A percentile compares a stretch with the other conserved stretches of the same genome.
These are phyloP conservation scores for Ceratobasidium sp. DNA, from an alignment of 1,284 basidiomycete genomes.

Conservation along the genomic window DNA sequence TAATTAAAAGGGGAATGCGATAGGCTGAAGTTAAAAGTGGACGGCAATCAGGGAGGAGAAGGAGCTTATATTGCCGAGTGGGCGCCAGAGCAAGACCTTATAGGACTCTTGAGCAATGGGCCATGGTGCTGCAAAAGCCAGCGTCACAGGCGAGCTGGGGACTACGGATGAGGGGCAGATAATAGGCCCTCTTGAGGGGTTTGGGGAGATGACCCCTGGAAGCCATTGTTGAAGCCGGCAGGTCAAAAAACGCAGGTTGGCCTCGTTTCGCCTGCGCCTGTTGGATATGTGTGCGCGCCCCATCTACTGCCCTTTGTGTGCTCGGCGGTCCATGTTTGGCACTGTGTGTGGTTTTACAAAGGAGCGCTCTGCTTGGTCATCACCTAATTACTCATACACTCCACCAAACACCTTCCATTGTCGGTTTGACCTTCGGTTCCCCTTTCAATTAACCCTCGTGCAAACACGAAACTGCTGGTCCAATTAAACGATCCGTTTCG, in stretches of 20 bases:
- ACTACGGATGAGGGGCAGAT: conserved; percentile 13
- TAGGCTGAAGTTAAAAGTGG: conserved; percentile 9
- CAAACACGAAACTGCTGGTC: conserved; percentile 24
- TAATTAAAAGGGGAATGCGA: conserved; percentile 27
- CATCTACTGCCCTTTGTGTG: conserved; percentile 27
- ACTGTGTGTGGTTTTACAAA: conserved; percentile 32
- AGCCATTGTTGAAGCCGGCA: conserved; percentile 22
- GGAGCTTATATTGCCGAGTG: neutral
- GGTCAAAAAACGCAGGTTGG: conserved; percentile 13
- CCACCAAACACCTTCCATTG: conserved; percentile 28
- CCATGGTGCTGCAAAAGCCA: conserved; percentile 14
- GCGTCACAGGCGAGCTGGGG: conserved; percentile 25
- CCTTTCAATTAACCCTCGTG: conserved; percentile 28
- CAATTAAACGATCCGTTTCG: conserved; percentile 27
- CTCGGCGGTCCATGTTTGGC: conserved; percentile 13
- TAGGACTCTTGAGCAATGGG: conserved; percentile 11
- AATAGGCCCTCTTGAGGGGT: conserved; percentile 34
- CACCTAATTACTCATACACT: neutral
- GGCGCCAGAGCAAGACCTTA: conserved; percentile 2
- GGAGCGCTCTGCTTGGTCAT: conserved; percentile 20
- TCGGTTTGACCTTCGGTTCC: neutral
- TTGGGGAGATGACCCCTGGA: conserved; percentile 28
- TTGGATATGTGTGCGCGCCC: conserved; percentile 9
- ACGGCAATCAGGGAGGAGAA: neutral
- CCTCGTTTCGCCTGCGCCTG: conserved; percentile 6